Conservation (phyloP, 345 rosid genomes). For the Citrus sp. region DNA sequence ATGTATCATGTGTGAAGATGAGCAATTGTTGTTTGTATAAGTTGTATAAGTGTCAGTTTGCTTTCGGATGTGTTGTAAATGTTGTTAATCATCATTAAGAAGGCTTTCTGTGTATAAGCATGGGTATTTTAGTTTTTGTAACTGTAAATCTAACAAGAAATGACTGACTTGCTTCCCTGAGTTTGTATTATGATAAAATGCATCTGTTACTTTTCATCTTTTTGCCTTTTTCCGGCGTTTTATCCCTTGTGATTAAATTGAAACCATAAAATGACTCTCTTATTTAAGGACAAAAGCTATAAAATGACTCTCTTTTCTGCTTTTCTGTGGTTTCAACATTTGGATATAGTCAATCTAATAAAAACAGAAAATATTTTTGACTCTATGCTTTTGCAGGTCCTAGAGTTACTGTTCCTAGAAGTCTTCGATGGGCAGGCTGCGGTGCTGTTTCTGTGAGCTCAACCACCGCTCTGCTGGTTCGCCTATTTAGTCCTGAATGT, state of each 20-base stretch:
- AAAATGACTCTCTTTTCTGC: background rate
- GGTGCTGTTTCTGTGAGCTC: constrained; percentile 76
- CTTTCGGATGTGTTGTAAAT: background rate
- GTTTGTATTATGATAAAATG: background rate
- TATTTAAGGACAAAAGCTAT: background rate
- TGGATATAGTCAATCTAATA: background rate
- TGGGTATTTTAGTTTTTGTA: background rate
- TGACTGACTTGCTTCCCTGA: background rate
- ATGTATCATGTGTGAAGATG: no score
- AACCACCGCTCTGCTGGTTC: constrained; percentile 65
- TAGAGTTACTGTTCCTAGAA: constrained; percentile 58
- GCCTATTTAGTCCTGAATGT: constrained; percentile 86
- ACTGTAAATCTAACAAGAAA: background rate
- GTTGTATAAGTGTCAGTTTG: no score
- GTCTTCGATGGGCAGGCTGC: constrained; percentile 86
- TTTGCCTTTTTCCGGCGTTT: background rate
- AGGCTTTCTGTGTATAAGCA: background rate
- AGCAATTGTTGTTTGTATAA: no score
- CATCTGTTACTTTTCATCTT: background rate
- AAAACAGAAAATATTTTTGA: background rate
- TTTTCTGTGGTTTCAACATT: background rate
- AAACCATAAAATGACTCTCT: background rate
- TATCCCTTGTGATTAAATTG: background rate
- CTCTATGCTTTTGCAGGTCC: constrained; percentile 42
- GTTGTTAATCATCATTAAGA: background rate